Evolutionary conservation across 2,329 filamentous ascomycete genomes (phyloP), one percentile per base, ranked within the genome.

Genomic region (Pyrenochaeta sp.): DNA sequence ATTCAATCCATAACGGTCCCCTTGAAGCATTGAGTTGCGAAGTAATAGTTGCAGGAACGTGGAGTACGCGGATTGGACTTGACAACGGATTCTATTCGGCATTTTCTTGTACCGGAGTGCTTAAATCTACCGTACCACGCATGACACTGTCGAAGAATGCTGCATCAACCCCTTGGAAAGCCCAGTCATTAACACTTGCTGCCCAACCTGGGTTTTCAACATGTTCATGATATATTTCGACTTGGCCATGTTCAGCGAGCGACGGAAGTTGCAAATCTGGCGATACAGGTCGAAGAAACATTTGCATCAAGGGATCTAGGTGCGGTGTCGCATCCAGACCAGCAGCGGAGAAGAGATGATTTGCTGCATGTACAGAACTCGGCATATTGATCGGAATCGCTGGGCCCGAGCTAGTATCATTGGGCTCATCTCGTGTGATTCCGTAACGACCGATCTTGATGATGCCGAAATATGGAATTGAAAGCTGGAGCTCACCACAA

Each of bases 391-490:
- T 17, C 6, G 15, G 4, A 13, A 15, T 17, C 13, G 3, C 23
- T n/a, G 9, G 10, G 24, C 1, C 21, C 9, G 22, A 7, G 20
- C 11, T 32, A 8, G 21, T n/a, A 3, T 8, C 22, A 6, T 14
- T 7, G 4, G 43, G 17, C 17, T 11, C 8, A 4, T 46, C 17
- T 18, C 24, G 43, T 1, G 38, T 43, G 26, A 46, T 40, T 3
- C 55, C 52, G n/a, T 58, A 52, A 9, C 54, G 57, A 1, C 55
- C 46, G 44, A 72, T 68, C 13, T 52, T 64, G 39, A 71, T 58
- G 17, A 57, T 59, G 7, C 67, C 65, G 46, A 68, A 65, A 41
- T 65, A 70, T 2, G 65, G 65, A 24, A 67, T 60, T 3, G 29
- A 13, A 9, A 47, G 26, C 7, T 27, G 35, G n/a, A 47, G 35